Base-by-base conservation (phyloP, 257 asterid genomes). In the Solanum clarkiae region DNA sequence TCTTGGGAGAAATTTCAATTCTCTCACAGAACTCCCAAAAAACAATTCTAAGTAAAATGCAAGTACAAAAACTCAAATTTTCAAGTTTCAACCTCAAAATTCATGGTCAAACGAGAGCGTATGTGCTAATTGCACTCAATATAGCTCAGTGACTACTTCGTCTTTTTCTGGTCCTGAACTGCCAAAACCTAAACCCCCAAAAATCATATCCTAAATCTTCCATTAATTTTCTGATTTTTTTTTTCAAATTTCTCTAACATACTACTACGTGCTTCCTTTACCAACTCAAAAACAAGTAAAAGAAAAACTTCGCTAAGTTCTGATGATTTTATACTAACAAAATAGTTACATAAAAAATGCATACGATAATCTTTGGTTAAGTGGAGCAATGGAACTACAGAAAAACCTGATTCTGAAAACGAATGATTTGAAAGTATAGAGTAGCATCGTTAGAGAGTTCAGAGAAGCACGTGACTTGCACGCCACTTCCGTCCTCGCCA, bases 391-490 rank as follows among this genome's bases (percentile, higher is more conserved):
- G 57, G 17, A 32, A 60, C 9, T 10, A 15, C 12, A 65, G 12
- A 22, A n/a, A 22, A 14, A 90, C 99, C 98, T 96, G 99, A 85
- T 92, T 93, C 63, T 84, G 97, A 84, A 96, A 94, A 29, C 96
- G 97, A 74, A 96, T 89, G 84, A 96, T 95, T 87, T 95, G 98
- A 88, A 93, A 93, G 88, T 95, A 93, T 86, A 94, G 92, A 72
- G 89, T 70, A 18, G 85, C 91, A 68, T 90, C 93, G 47, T 96
- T 96, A 3, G 93, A 91, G 59, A 90, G 75, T 68, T 96, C 92
- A 26, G 99, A 92, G 85, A 94, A 95, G 88, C 92, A 91, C 22
- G 95, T 91, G 91, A 96, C 82, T 82, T 96, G 91, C 65, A 92
- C 84, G 53, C 88, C 88, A 81, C 86, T 86, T 42, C 45, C 91